These are phyloP conservation scores for Sanghuangporus sanghuang DNA, from an alignment of 1,284 basidiomycete species.

Conservation along the genomic window DNA sequence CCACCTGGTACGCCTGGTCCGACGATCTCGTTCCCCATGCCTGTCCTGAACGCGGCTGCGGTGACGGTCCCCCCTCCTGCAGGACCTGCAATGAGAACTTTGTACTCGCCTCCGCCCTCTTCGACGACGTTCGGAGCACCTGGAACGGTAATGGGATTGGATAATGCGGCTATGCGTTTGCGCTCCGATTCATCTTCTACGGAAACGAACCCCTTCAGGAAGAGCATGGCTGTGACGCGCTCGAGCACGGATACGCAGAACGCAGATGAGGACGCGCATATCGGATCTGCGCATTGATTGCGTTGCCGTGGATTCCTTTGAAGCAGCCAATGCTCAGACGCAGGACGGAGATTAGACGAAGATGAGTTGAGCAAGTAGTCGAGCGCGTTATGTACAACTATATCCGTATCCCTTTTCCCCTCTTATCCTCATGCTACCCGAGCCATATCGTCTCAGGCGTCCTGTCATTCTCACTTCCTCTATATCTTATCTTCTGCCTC, in stretches of 20 bases:
- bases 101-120: constrained; percentile 30
- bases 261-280: constrained; percentile 29
- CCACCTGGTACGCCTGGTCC: constrained; percentile 11
- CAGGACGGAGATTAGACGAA: too few species aligned
- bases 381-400: neutral
- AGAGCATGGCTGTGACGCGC: constrained; percentile 27
- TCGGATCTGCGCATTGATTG: constrained; percentile 6
- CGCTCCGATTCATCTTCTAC: neutral
- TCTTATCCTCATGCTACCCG: neutral
- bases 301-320: too few species aligned
- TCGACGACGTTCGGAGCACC: constrained; percentile 10
- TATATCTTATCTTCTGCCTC: neutral
- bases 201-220: constrained; percentile 25
- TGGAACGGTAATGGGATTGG: neutral
- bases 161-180: neutral
- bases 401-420: neutral
- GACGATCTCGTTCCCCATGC: constrained; percentile 14
- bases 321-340: neutral
- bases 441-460: neutral
- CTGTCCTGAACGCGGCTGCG: constrained; percentile 20
- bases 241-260: constrained; percentile 26
- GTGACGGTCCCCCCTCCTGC: constrained; percentile 24
- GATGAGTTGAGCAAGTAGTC: neutral
- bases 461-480: neutral
- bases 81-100: constrained; percentile 29